Evolutionary conservation across 257 asterid species (phyloP).

Genomic region (Nicotiana obtusifolia): DNA sequence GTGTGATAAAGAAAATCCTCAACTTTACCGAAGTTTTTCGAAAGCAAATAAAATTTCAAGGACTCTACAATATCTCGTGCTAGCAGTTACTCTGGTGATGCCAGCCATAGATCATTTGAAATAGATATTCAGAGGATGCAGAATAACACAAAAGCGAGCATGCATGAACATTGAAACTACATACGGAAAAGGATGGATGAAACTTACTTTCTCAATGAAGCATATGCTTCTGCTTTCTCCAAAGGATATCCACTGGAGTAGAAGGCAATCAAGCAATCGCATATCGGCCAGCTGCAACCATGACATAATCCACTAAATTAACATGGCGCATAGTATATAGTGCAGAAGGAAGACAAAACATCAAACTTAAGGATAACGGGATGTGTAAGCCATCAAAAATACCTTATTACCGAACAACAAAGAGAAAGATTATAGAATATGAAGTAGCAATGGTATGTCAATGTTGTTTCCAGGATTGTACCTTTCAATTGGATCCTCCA

Average conservation of each 20-base stretch:
- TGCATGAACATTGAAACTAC: not conserved
- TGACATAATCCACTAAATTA: not conserved
- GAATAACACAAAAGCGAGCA: not conserved
- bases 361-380: not conserved
- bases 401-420: not conserved
- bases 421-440: not conserved
- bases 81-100: not conserved
- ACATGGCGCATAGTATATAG: not conserved
- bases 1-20: not conserved
- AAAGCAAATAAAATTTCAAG: not conserved
- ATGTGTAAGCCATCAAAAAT: not conserved
- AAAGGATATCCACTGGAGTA: conserved; percentile 78
- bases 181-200: not conserved
- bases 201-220: conserved; percentile 78
- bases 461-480: conserved; percentile 6
- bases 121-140: not conserved
- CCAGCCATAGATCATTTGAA: not conserved
- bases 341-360: not conserved
- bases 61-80: not conserved
- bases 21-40: not conserved
- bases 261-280: conserved; percentile 95
- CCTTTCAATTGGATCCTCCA: conserved; percentile 92
- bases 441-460: not conserved
- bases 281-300: conserved; percentile 79
- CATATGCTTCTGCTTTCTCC: conserved; percentile 85